Evolutionary conservation across 306 rosid genomes (phyloP).

Genomic region (Pueraria montana): DNA sequence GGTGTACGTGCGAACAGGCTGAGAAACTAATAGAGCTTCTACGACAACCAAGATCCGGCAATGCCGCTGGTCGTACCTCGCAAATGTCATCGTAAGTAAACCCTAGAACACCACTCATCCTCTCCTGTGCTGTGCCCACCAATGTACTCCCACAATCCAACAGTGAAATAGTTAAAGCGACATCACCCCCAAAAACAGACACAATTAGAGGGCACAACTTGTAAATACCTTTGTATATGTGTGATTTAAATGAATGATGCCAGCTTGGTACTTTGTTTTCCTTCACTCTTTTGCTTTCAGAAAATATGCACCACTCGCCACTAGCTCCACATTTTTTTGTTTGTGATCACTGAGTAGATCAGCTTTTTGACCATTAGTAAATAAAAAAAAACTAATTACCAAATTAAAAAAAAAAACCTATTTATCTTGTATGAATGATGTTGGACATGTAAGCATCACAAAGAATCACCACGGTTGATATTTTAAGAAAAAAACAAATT

Average conservation of each 20-base stretch:
- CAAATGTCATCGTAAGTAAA: conserved; percentile 55
- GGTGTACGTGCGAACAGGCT: conserved; percentile 73
- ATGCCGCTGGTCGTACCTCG: conserved; percentile 59
- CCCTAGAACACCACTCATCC: conserved; percentile 42
- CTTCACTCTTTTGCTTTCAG: conserved; percentile 16
- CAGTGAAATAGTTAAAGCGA: conserved; percentile 7
- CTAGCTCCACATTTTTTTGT: background rate
- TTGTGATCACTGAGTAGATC: no score
- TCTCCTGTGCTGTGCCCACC: no score
- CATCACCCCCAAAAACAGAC: background rate
- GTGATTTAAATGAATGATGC: conserved; percentile 41
- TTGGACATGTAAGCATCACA: no score
- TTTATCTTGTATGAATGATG: no score
- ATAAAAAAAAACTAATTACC: no score
- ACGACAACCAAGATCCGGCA: conserved; percentile 95
- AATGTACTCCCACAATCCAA: conserved; percentile 32
- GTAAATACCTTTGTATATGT: conserved; percentile 60
- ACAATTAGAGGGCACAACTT: background rate
- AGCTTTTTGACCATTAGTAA: no score
- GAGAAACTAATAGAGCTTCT: conserved; percentile 87
- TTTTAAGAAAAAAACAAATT: no score
- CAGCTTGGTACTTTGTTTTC: conserved; percentile 41
- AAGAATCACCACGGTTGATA: no score
- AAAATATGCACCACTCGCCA: no score
- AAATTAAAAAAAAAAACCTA: no score